Evolutionary conservation across 441 rosid species (phyloP).

Genomic region (Capsella rubella): DNA sequence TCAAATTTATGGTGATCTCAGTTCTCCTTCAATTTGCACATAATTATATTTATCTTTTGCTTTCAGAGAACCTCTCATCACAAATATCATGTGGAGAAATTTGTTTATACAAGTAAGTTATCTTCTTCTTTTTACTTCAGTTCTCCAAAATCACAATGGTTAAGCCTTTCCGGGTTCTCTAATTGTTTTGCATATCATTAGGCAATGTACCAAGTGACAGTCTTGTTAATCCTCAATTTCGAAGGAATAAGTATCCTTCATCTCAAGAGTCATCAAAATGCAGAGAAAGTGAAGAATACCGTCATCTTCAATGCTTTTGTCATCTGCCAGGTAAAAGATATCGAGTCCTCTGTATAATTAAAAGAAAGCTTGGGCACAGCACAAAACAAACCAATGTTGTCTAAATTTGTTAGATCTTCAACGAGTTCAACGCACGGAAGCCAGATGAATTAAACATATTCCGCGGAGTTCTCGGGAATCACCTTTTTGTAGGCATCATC

Average conservation of each 20-base stretch:
- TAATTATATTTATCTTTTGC: conserved; percentile 13
- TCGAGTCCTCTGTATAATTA: not conserved
- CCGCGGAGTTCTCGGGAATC: conserved; percentile 70
- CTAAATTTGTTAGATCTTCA: conserved; percentile 65
- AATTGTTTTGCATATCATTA: conserved; percentile 45
- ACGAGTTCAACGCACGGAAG: conserved; percentile 93
- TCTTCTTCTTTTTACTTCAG: conserved; percentile 10
- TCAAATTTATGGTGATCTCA: conserved; percentile 15
- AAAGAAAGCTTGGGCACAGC: not conserved
- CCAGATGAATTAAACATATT: conserved; percentile 89
- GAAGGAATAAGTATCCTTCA: conserved; percentile 69
- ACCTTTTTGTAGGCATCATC: conserved; percentile 80
- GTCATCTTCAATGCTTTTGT: conserved; percentile 95
- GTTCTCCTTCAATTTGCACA: not conserved
- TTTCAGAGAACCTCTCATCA: conserved; percentile 89
- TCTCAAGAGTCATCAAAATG: conserved; percentile 52
- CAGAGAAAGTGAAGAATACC: conserved; percentile 80
- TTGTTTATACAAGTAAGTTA: conserved; percentile 77
- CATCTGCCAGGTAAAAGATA: conserved; percentile 78
- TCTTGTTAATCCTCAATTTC: conserved; percentile 82
- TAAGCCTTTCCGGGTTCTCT: conserved; percentile 13
- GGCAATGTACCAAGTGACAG: conserved; percentile 88
- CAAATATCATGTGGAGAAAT: conserved; percentile 99
- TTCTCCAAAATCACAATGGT: not conserved
- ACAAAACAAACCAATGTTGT: conserved; percentile 21